Conservation (phyloP, 2,329 filamentous ascomycete species). For the Botryotinia calthae region DNA sequence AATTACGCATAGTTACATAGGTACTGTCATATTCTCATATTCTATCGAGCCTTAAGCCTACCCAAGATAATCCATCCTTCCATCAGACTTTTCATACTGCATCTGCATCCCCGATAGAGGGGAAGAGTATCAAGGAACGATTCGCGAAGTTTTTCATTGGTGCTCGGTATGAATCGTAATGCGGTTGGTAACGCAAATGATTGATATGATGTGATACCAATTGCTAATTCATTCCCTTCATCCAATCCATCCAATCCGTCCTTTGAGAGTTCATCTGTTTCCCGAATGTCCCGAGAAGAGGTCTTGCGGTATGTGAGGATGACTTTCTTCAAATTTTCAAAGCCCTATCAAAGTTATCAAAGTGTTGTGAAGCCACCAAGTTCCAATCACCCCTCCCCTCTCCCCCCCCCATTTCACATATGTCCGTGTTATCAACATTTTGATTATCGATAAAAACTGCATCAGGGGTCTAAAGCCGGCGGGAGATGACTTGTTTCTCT, state of each 20-base stretch:
- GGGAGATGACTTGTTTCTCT: constrained; percentile 6
- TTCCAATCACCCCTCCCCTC: background rate
- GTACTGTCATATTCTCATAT: background rate
- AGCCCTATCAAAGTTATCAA: constrained; percentile 3
- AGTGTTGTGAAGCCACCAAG: background rate
- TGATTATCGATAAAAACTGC: constrained; percentile 5
- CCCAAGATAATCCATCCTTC: background rate
- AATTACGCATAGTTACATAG: background rate
- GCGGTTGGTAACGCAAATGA: background rate
- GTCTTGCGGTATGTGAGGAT: background rate
- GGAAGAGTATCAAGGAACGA: background rate
- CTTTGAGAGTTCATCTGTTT: background rate
- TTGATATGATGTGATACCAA: background rate
- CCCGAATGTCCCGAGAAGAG: background rate
- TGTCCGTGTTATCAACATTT: constrained; percentile 7
- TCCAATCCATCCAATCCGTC: background rate
- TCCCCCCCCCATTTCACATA: background rate
- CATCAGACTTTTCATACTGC: constrained; percentile 4
- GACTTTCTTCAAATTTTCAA: background rate
- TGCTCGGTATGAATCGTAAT: background rate
- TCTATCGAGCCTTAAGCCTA: background rate
- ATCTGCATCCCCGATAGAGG: background rate
- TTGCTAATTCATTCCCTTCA: background rate
- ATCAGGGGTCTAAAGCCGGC: background rate
- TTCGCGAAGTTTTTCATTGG: background rate